Percentiles rank a stretch among this genome's conserved stretches.
Evolutionary conservation across 202 grass and related monocot genomes (phyloP).

Genomic region (Zizania palustris): DNA sequence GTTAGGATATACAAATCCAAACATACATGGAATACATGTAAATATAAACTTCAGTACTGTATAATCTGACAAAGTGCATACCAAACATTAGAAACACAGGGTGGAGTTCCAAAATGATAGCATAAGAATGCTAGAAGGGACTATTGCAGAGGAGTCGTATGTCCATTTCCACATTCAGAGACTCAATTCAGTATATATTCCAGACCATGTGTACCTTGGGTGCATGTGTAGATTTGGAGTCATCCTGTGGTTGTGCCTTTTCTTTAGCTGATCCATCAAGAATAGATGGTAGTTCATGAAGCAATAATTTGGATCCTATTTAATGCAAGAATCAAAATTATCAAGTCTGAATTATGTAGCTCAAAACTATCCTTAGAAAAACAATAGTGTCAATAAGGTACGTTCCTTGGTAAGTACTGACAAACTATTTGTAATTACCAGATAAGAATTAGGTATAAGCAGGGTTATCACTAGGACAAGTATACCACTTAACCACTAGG

Average conservation of each 20-base stretch:
- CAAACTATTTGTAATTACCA: conserved; percentile 1
- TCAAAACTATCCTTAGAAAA: conserved; percentile 27
- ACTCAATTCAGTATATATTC: not conserved
- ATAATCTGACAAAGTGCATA: conserved; percentile 5
- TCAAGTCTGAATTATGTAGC: conserved; percentile 11
- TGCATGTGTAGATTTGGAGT: conserved; percentile 79
- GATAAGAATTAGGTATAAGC: not conserved
- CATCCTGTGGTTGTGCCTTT: conserved; percentile 80
- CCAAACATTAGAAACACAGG: conserved; percentile 23
- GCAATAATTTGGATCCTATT: conserved; percentile 71
- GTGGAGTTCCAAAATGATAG: not conserved
- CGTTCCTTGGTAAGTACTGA: not conserved
- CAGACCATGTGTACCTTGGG: conserved; percentile 58
- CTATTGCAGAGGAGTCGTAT: not conserved
- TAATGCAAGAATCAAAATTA: conserved; percentile 46
- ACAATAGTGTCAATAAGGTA: not conserved
- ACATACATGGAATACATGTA: not conserved
- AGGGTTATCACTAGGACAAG: not conserved
- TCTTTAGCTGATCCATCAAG: conserved; percentile 80
- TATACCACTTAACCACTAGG: not conserved
- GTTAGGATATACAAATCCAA: conserved; percentile 15
- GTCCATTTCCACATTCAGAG: not conserved
- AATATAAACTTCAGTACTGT: conserved; percentile 21
- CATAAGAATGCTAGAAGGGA: not conserved
- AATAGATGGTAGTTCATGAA: conserved; percentile 78